Percentiles rank a stretch among this genome's conserved stretches.
phyloP scores from a whole-genome alignment of 2,329 filamentous ascomycete species.

The Claviceps spartinae region DNA sequence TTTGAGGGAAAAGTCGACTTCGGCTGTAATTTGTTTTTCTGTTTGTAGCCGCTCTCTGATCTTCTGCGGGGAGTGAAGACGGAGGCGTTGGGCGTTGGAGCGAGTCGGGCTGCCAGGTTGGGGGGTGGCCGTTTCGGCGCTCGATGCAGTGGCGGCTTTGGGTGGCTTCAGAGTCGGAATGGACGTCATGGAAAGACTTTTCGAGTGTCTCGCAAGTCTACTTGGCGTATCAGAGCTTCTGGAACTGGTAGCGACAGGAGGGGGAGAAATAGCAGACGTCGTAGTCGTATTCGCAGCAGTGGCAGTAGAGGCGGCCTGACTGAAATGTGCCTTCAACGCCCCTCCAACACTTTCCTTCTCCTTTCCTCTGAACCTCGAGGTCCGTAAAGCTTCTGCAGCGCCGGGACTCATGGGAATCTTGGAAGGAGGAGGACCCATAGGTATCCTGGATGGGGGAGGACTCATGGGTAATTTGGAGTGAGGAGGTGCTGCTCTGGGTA shows the following conservation, averaged over 20 bases:
- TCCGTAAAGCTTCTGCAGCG: conserved; percentile 23
- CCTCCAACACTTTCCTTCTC: conserved; percentile 22
- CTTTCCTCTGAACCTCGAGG: conserved; percentile 32
- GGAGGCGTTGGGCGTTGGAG: conserved; percentile 36
- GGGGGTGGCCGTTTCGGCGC: conserved; percentile 11
- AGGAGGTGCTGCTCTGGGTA: conserved; percentile 28
- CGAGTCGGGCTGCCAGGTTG: conserved; percentile 18
- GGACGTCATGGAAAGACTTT: conserved; percentile 37
- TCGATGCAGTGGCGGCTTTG: conserved; percentile 11
- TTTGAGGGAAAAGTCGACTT: conserved; percentile 55
- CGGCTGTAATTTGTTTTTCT: conserved; percentile 62
- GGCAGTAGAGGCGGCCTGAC: not conserved
- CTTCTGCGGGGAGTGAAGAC: conserved; percentile 59
- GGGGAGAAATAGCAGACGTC: not conserved
- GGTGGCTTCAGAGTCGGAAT: conserved; percentile 39
- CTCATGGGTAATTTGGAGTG: conserved; percentile 34
- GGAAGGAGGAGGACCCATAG: conserved; percentile 20
- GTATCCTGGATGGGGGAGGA: conserved; percentile 30
- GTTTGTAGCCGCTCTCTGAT: conserved; percentile 73
- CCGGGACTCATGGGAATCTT: conserved; percentile 30
- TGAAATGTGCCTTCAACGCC: not conserved
- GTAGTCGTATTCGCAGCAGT: not conserved
- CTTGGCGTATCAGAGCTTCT: conserved; percentile 12
- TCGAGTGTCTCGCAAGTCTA: conserved; percentile 27
- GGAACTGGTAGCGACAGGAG: not conserved